These are phyloP conservation scores for Colletotrichum paranaense DNA, from an alignment of 2,329 filamentous ascomycete genomes.

Conservation along the genomic window DNA sequence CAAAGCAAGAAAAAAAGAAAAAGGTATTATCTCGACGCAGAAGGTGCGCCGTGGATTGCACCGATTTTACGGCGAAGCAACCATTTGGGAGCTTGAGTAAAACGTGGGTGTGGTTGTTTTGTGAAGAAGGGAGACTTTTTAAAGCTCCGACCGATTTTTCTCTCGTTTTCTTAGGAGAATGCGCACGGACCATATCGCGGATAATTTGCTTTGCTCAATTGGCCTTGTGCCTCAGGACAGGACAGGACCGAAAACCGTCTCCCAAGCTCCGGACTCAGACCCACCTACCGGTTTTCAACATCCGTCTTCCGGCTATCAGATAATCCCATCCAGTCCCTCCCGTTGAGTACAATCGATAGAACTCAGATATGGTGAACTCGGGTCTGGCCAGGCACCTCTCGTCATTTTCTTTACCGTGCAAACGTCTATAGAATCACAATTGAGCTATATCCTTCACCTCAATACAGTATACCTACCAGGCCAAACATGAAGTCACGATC, in stretches of 20 bases:
- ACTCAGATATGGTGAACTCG: no score
- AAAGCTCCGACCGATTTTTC: slow-evolving; percentile 1
- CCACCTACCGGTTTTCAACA: not conserved
- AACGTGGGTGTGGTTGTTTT: not conserved
- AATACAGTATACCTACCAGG: not conserved
- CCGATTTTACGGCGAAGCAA: slow-evolving; percentile 13
- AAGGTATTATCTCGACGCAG: slow-evolving; percentile 8
- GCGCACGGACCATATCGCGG: slow-evolving; percentile 13
- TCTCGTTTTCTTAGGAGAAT: slow-evolving; percentile 16
- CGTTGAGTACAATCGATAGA: no score
- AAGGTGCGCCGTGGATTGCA: slow-evolving; percentile 13
- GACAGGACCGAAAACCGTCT: no score
- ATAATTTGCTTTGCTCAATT: slow-evolving; percentile 11
- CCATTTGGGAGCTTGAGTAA: slow-evolving; percentile 7
- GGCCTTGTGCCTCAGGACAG: not conserved
- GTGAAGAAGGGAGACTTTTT: not conserved
- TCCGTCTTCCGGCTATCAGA: not conserved
- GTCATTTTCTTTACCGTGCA: not conserved
- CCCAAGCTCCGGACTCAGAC: not conserved
- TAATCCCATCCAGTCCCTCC: no score
- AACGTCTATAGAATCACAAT: not conserved
- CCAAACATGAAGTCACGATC: not conserved
- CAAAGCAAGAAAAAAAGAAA: not conserved
- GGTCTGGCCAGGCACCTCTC: no score
- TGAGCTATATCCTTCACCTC: not conserved